Evolutionary conservation across 2,329 filamentous ascomycete species (phyloP).

Genomic region (Phaeosphaeriaceae sp.): DNA sequence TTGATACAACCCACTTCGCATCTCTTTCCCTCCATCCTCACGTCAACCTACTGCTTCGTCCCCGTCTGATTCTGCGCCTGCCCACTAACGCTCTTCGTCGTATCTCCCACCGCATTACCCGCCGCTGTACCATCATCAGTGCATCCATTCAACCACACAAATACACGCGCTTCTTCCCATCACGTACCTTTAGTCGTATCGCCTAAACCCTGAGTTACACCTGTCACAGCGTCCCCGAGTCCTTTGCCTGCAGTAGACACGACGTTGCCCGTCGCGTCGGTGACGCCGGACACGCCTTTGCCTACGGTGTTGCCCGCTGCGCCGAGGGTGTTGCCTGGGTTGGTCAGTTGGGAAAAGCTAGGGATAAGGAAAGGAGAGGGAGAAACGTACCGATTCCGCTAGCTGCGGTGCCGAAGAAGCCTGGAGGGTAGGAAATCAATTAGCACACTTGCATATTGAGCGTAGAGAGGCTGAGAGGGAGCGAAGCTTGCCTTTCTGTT

Average conservation of each 20-base stretch:
- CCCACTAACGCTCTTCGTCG: slow-evolving; percentile 34
- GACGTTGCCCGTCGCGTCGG: slow-evolving; percentile 39
- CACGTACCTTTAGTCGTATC: slow-evolving; percentile 43
- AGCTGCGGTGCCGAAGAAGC: slow-evolving; percentile 43
- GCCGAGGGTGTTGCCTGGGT: slow-evolving; percentile 44
- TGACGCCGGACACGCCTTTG: slow-evolving; percentile 40
- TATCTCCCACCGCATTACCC: slow-evolving; percentile 36
- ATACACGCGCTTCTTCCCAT: neutral
- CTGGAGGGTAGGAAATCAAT: slow-evolving; percentile 15
- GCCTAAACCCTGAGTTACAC: slow-evolving; percentile 41
- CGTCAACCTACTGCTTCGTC: slow-evolving; percentile 13
- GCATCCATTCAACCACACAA: neutral
- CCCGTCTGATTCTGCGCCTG: slow-evolving; percentile 20
- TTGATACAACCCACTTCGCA: neutral
- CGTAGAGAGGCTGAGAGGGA: too few relatives aligned
- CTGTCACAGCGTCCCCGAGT: slow-evolving; percentile 44
- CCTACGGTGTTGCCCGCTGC: slow-evolving; percentile 43
- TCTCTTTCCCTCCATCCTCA: too few relatives aligned
- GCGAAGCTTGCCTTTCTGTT: slow-evolving; percentile 28
- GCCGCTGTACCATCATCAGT: slow-evolving; percentile 23
- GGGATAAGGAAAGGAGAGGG: neutral
- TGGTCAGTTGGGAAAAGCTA: neutral
- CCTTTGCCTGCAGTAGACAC: slow-evolving; percentile 43
- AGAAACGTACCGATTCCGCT: slow-evolving; percentile 38
- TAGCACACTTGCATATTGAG: neutral